Evolutionary conservation across 352 stramenopile genomes (phyloP), one percentile per base, ranked within the genome.

Genomic region (Pythium guiyangense): DNA sequence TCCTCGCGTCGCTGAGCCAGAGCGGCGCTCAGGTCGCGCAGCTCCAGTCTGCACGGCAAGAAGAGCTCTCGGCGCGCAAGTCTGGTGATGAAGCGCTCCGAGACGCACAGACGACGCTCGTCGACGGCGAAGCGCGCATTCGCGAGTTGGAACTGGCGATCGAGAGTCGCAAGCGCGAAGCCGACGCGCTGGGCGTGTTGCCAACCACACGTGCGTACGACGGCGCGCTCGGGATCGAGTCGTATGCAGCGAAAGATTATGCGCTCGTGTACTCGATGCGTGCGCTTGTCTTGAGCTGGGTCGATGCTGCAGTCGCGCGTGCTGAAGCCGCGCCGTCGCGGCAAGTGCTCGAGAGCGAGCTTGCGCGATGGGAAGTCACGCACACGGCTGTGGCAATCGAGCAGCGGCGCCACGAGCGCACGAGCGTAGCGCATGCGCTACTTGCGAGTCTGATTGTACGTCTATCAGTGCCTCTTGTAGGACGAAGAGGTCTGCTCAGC

Each of bases 241-340:
- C 70, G n/a, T 87, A 83, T 37, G 52, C 60, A 9, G 57, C 62
- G 2, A 47, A 51, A 3, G 70, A 80, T 57, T 70, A 60, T 29
- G 56, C 52, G 6, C 29, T 59, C 11, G 66, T 79, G 29, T 80
- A 77, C 34, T 83, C 69, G 12, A n/a, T 80, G 0, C 73, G 71
- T 11, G 49, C 53, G 5, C 48, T 88, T 8, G 54, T 88, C 10
- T 79, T 85, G 40, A 52, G 50, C 0, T 85, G 73, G 61, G 60
- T 74, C 44, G 70, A 77, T 8, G 17, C 20, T 4, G 70, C 73
- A 15, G 26, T 75, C 8, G 59, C 47, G 10, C 60, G 62, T 20
- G 54, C 63, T 3, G 44, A 35, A 3, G 25, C 39, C 14, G 48
- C 77, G 37, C 75, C 75, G 42, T 35, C 55, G 2, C 69, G 45